phyloP scores from a whole-genome alignment of 148 eudicot species.

The Talinum fruticosum region DNA sequence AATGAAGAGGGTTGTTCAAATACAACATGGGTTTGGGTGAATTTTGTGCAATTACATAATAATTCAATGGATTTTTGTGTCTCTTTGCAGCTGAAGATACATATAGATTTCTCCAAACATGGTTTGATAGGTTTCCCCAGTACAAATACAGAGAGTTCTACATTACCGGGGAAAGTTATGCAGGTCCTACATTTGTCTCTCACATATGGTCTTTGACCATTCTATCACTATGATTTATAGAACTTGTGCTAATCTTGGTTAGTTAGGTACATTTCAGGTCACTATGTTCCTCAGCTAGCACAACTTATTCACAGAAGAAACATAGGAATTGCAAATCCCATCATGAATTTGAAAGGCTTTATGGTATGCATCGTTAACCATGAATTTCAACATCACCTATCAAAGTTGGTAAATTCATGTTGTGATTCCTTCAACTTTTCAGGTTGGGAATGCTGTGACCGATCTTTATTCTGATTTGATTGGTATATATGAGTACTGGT shows the following conservation, averaged over 20 bases:
- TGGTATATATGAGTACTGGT: slow-evolving; percentile 95
- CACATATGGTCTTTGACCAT: background rate
- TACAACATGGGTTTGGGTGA: background rate
- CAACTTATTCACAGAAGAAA: slow-evolving; percentile 65
- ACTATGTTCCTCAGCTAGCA: slow-evolving; percentile 88
- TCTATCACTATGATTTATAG: slow-evolving; percentile 4
- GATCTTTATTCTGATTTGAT: slow-evolving; percentile 79
- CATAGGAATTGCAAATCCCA: slow-evolving; percentile 61
- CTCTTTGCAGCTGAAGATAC: slow-evolving; percentile 73
- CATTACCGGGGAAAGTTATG: slow-evolving; percentile 95
- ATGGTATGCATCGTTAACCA: slow-evolving; percentile 41
- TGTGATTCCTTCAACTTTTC: background rate
- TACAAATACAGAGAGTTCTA: slow-evolving; percentile 86
- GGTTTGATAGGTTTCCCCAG: slow-evolving; percentile 91
- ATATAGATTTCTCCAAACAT: slow-evolving; percentile 60
- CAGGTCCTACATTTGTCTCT: slow-evolving; percentile 42
- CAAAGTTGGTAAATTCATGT: background rate
- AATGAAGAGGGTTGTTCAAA: background rate
- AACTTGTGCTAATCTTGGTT: slow-evolving; percentile 1
- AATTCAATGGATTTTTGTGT: background rate
- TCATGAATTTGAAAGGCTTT: slow-evolving; percentile 85
- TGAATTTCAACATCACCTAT: background rate
- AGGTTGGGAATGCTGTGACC: slow-evolving; percentile 94
- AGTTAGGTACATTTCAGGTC: slow-evolving; percentile 47
- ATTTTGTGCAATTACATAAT: background rate